A percentile compares a stretch with the other conserved stretches of the same genome.
Evolutionary conservation across 2,329 filamentous ascomycete species (phyloP).

Genomic region (Cladosporium sp.): DNA sequence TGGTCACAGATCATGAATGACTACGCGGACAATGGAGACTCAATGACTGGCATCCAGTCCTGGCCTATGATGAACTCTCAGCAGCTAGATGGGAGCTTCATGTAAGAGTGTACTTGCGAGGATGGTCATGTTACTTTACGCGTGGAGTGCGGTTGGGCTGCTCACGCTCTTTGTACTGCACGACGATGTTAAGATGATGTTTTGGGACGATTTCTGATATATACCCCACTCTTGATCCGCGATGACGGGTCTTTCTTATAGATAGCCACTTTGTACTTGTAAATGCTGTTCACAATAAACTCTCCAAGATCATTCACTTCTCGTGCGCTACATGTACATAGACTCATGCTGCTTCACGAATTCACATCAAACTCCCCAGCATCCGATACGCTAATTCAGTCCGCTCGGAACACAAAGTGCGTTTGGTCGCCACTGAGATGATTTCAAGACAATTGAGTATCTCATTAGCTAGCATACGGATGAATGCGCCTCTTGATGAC

Average conservation of each 20-base stretch:
- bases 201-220: not conserved
- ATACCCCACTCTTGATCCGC: not conserved
- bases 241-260: not conserved
- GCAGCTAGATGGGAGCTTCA: not conserved
- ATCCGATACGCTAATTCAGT: too few species aligned
- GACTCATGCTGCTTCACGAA: too few species aligned
- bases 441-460: too few species aligned
- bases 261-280: not conserved
- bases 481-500: too few species aligned
- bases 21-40: slow-evolving; percentile 2
- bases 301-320: too few species aligned
- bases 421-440: too few species aligned
- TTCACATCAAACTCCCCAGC: too few species aligned
- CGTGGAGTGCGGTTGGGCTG: not conserved
- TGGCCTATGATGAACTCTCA: slow-evolving; percentile 4
- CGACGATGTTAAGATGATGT: not conserved
- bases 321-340: too few species aligned
- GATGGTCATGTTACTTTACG: not conserved
- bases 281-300: not conserved
- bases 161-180: not conserved
- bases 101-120: not conserved
- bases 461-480: too few species aligned
- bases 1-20: slow-evolving; percentile 33
- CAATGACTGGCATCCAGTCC: slow-evolving; percentile 2
- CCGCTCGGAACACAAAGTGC: too few species aligned